Conservation (phyloP, 495 filamentous ascomycete species). For the Tuber calosporum region DNA sequence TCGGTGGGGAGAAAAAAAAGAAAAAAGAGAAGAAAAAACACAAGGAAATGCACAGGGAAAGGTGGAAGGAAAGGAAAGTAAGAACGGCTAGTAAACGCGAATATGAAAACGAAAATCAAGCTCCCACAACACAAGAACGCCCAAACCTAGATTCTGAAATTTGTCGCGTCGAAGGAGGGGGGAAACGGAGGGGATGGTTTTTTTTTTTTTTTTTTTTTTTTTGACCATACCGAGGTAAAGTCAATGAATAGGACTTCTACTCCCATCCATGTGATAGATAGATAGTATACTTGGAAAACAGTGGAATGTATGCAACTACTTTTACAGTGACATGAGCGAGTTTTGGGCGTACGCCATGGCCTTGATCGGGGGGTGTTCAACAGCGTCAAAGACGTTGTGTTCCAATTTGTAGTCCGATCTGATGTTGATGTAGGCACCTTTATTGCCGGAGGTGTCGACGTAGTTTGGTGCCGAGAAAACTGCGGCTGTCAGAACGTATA, state of each 20-base stretch:
- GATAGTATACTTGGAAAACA: not conserved
- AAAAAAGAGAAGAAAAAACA: not conserved
- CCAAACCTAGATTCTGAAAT: conserved; percentile 3
- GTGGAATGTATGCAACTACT: not conserved
- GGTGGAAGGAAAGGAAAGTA: not conserved
- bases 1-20: not conserved
- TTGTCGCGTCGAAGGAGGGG: not conserved
- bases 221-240: not conserved
- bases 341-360: conserved; percentile 90
- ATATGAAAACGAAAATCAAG: not conserved
- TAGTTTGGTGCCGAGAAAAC: conserved; percentile 98
- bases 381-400: conserved; percentile 88
- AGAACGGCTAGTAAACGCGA: not conserved
- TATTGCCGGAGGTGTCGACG: conserved; percentile 96
- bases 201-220: not conserved
- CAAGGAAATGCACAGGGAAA: not conserved
- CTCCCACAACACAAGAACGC: not conserved
- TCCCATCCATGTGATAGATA: not conserved
- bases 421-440: conserved; percentile 97
- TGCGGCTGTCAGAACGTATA: conserved; percentile 37
- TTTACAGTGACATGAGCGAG: conserved; percentile 58
- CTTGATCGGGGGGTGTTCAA: conserved; percentile 87
- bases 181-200: not conserved
- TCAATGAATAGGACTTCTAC: not conserved
- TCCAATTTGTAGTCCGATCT: conserved; percentile 82